Conservation (phyloP, 2,329 filamentous ascomycete species). For the Claviceps sp. region DNA sequence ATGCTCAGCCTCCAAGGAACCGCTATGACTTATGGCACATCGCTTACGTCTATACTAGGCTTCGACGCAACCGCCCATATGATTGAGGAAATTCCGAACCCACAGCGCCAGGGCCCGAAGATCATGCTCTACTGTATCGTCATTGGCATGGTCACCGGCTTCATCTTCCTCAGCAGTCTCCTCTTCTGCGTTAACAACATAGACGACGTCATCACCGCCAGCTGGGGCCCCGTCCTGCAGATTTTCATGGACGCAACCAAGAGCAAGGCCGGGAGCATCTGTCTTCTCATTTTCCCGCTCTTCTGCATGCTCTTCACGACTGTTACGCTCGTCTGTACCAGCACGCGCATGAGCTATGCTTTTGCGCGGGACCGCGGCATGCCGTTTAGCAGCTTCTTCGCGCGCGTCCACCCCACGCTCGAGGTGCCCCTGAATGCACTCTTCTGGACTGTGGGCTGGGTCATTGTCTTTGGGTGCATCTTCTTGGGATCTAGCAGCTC, state of each 20-base stretch:
- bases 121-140: constrained; percentile 53
- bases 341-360: constrained; percentile 52
- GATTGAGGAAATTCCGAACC: constrained; percentile 44
- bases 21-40: too few species aligned
- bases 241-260: constrained; percentile 52
- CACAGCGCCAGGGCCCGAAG: constrained; percentile 44
- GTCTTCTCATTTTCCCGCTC: constrained; percentile 52
- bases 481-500: constrained; percentile 53
- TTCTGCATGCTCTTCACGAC: constrained; percentile 41
- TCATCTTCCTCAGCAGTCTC: constrained; percentile 46
- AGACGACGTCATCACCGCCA: constrained; percentile 39
- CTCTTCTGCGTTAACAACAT: constrained; percentile 51
- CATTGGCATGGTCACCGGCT: constrained; percentile 52
- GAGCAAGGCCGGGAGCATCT: constrained; percentile 48
- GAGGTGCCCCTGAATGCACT: constrained; percentile 56
- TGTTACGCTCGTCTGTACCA: constrained; percentile 52
- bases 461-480: constrained; percentile 56
- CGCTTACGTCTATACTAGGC: constrained; percentile 10
- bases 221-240: constrained; percentile 44
- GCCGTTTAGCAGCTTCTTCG: constrained; percentile 47
- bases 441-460: constrained; percentile 44
- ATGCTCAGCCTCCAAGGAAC: too few species aligned
- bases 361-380: constrained; percentile 54
- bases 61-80: constrained; percentile 37
- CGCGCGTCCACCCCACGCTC: constrained; percentile 45